Conservation (phyloP, 2,329 filamentous ascomycete genomes). For the Colletotrichum gloeosporioides region DNA sequence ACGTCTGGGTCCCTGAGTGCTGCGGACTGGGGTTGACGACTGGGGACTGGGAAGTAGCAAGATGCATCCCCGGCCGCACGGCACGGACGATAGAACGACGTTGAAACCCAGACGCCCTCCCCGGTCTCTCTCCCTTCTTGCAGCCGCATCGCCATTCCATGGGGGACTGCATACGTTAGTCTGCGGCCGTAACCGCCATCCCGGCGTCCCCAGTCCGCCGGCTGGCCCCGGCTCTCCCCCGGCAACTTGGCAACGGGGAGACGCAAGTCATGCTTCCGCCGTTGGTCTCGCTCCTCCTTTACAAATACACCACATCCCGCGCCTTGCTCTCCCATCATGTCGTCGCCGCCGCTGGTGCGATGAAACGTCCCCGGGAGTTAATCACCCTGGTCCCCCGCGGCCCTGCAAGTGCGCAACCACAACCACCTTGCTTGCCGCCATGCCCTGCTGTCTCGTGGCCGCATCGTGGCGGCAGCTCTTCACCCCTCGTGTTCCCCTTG, state of each 20-base stretch:
- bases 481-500: conserved; percentile 12
- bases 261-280: conserved; percentile 14
- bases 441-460: conserved; percentile 4
- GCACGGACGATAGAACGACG: conserved; percentile 6
- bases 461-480: conserved; percentile 17
- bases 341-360: background rate
- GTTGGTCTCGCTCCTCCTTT: background rate
- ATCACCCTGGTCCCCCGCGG: background rate
- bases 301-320: conserved; percentile 13
- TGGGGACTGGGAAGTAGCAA: background rate
- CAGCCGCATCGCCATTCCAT: conserved; percentile 9
- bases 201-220: background rate
- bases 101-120: conserved; percentile 20
- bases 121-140: background rate
- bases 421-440: background rate
- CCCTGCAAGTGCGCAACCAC: background rate
- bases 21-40: background rate
- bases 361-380: conserved; percentile 8
- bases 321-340: background rate
- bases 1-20: background rate
- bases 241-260: conserved; percentile 2
- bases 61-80: conserved; percentile 5
- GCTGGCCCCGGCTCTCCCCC: background rate
- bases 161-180: background rate
- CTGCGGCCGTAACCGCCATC: conserved; percentile 14